phyloP scores from a whole-genome alignment of 345 rosid genomes.

The Eucalyptus globulus region DNA sequence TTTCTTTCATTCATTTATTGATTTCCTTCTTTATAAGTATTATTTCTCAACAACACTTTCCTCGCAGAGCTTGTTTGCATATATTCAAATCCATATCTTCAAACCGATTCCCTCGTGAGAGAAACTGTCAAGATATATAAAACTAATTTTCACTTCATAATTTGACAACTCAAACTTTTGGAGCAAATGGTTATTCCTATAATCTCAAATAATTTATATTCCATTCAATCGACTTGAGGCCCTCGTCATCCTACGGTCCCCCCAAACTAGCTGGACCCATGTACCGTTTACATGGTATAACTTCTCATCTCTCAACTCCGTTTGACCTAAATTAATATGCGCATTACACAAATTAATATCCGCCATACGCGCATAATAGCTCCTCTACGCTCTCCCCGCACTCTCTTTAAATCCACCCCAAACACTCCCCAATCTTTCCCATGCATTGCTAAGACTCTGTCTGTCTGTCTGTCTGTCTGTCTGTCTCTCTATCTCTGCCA shows the following conservation, averaged over 20 bases:
- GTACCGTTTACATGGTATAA: background rate
- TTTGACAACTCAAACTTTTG: background rate
- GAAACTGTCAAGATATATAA: background rate
- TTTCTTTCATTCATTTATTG: background rate
- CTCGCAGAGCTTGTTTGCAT: background rate
- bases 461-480: no score
- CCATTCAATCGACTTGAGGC: background rate
- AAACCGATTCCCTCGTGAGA: background rate
- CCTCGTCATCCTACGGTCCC: background rate
- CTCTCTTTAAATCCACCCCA: no score
- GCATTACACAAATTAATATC: background rate
- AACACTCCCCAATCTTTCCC: no score
- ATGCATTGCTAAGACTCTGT: no score
- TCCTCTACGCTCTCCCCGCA: no score
- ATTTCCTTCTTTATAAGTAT: background rate
- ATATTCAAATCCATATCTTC: background rate
- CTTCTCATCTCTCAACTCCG: background rate
- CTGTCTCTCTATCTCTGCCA: no score
- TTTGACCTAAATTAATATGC: background rate
- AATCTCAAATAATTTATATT: background rate
- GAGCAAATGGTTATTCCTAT: background rate
- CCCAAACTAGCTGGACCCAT: background rate
- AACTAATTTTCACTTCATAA: background rate
- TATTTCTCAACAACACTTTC: background rate
- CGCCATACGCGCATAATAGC: background rate